Conservation (phyloP, 805 yeast species). For the Schizosaccharomyces cryophilus region DNA sequence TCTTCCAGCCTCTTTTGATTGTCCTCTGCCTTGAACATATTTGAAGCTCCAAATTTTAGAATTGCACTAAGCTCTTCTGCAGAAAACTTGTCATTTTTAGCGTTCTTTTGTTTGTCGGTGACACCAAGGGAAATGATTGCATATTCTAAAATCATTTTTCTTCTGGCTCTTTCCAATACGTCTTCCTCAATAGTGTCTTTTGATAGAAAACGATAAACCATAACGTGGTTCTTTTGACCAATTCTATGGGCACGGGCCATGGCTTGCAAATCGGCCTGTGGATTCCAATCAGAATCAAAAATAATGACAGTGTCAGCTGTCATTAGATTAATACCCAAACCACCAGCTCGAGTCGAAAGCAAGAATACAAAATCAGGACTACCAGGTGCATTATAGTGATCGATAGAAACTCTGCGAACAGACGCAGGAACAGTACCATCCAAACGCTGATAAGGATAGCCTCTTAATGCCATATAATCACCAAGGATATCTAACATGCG, state of each 20-base stretch:
- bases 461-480: conserved; percentile 71
- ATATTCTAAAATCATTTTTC: conserved; percentile 93
- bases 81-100: conserved; percentile 36
- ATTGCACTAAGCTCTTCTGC: conserved; percentile 74
- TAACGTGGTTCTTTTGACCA: conserved; percentile 96
- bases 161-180: conserved; percentile 83
- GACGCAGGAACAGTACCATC: conserved; percentile 94
- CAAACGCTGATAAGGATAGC: conserved; percentile 67
- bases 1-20: conserved; percentile 91
- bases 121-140: conserved; percentile 93
- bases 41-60: conserved; percentile 92
- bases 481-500: conserved; percentile 85
- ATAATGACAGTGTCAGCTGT: conserved; percentile 97
- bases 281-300: conserved; percentile 97
- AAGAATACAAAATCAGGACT: conserved; percentile 78
- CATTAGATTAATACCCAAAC: conserved; percentile 92
- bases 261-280: conserved; percentile 96
- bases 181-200: conserved; percentile 97
- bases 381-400: conserved; percentile 84
- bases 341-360: conserved; percentile 93
- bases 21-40: conserved; percentile 86
- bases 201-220: conserved; percentile 91
- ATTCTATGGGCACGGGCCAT: conserved; percentile 99
- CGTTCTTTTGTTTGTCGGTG: conserved; percentile 40
- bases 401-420: conserved; percentile 81